These are phyloP conservation scores for Lolium rigidum DNA, from an alignment of 176 grass and related monocot species.

Conservation along the genomic window DNA sequence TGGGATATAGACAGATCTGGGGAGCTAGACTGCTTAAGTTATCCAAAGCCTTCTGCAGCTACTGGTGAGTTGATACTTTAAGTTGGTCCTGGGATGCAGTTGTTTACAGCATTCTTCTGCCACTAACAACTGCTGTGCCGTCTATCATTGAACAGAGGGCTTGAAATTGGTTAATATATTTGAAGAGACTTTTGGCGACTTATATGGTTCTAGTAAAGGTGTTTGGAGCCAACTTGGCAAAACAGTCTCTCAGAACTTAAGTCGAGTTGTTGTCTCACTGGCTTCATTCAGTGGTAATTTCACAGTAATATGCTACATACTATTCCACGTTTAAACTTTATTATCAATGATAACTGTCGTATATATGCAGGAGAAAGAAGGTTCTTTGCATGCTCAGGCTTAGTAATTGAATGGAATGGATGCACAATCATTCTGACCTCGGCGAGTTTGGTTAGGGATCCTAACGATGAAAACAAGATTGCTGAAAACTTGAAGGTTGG, in stretches of 20 bases:
- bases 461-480: too few relatives aligned
- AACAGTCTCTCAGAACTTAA: not conserved
- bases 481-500: too few relatives aligned
- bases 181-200: conserved; percentile 21
- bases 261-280: too few relatives aligned
- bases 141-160: conserved; percentile 3
- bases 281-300: too few relatives aligned
- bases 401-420: too few relatives aligned
- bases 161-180: conserved; percentile 29
- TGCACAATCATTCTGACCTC: too few relatives aligned
- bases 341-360: too few relatives aligned
- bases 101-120: not conserved
- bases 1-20: conserved; percentile 20
- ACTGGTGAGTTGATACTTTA: not conserved
- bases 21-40: conserved; percentile 9
- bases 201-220: conserved; percentile 23
- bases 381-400: too few relatives aligned
- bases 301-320: too few relatives aligned
- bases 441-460: too few relatives aligned
- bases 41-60: conserved; percentile 1
- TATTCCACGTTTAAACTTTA: too few relatives aligned
- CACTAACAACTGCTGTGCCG: not conserved
- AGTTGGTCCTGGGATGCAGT: not conserved
- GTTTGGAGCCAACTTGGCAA: not conserved
- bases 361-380: too few relatives aligned